These are phyloP conservation scores for Penicillium sp. DNA, from an alignment of 2,329 filamentous ascomycete genomes.

Conservation along the genomic window DNA sequence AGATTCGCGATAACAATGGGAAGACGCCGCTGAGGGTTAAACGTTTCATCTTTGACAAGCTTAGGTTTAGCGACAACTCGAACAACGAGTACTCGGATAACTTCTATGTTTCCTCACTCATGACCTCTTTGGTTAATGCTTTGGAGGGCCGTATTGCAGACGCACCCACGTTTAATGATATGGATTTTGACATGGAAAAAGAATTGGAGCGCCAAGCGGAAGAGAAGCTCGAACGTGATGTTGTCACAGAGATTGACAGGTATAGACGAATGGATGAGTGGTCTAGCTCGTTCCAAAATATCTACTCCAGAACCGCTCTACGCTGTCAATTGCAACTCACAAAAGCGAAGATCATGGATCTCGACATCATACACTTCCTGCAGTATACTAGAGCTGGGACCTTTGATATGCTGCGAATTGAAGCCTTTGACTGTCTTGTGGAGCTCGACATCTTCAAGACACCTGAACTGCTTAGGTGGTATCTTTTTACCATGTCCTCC, in stretches of 20 bases:
- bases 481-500: conserved; percentile 54
- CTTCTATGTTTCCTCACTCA: conserved; percentile 78
- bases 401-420: conserved; percentile 56
- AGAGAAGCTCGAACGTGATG: conserved; percentile 54
- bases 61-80: conserved; percentile 92
- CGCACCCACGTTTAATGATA: conserved; percentile 35
- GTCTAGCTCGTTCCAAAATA: conserved; percentile 62
- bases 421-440: conserved; percentile 57
- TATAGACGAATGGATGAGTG: conserved; percentile 64
- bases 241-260: conserved; percentile 59
- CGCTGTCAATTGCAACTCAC: conserved; percentile 56
- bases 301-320: conserved; percentile 59
- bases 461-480: conserved; percentile 51
- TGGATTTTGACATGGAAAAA: conserved; percentile 44
- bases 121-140: conserved; percentile 59
- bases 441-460: conserved; percentile 52
- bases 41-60: conserved; percentile 79
- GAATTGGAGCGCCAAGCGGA: conserved; percentile 49
- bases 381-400: conserved; percentile 59
- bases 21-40: conserved; percentile 76
- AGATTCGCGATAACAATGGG: conserved; percentile 69
- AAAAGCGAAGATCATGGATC: conserved; percentile 49
- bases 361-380: conserved; percentile 55
- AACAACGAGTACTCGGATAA: conserved; percentile 85
- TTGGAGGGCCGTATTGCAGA: conserved; percentile 44